Base-by-base conservation (phyloP, 2,329 filamentous ascomycete genomes). In the Colletotrichum liriopes region DNA sequence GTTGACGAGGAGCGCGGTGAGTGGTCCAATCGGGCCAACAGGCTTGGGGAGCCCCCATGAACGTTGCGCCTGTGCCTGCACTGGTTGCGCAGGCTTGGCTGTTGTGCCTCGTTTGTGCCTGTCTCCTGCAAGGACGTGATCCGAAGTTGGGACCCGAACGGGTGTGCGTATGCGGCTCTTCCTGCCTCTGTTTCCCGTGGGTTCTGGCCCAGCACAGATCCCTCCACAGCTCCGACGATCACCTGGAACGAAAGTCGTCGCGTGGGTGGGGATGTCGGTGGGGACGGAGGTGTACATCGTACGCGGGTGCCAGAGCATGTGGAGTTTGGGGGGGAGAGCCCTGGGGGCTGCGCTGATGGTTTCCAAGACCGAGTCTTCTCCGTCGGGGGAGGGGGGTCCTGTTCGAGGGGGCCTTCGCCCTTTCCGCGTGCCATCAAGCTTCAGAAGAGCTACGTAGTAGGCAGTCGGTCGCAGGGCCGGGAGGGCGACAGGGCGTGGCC, bases 201-300 rank as follows among this genome's bases (percentile, higher is more conserved):
- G 60, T 26, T 43, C 61, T 64, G 67, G 69, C 39, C 59, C 54
- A 58, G 65, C 69, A 72, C 59, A 69, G 65, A 69, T 72, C 37
- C 65, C 39, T 65, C 52, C 59, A 66, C 59, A 63, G 59, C 59
- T 69, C 69, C 54, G 65, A 69, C 65, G 59, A 72, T 65, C 54
- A 64, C 69, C 69, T 72, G 69, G 59, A 69, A 72, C 69, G 60
- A 52, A 69, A 64, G 59, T 32, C 65, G 65, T 72, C 69, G 69
- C 69, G 59, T 60, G 65, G 65, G 69, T 72, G 69, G 69, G 60
- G 65, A 47, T 54, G 45, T 18, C 20, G 23, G 59, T 65, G 69
- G 69, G 26, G 55, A 69, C 65, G 65, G 69, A 59, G 65, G 69
- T 39, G 65, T 60, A 26, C 23, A 26, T 26, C 23, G 23, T 26